Conservation (phyloP, 2,329 filamentous ascomycete species). For the Volutella citrinella region DNA sequence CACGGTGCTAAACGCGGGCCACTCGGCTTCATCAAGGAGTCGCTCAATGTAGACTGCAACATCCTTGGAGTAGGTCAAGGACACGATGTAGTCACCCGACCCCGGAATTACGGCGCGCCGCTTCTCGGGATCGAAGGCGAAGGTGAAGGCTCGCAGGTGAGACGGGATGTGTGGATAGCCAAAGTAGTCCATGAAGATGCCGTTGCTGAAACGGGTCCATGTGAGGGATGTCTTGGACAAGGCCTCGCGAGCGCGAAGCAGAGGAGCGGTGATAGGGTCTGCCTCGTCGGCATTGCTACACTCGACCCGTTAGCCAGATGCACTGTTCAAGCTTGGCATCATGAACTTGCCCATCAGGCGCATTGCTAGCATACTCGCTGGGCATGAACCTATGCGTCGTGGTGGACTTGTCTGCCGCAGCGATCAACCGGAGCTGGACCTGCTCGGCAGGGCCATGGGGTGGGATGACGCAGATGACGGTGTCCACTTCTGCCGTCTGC, state of each 20-base stretch:
- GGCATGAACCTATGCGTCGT: not conserved
- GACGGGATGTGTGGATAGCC: not conserved
- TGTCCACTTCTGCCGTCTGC: not conserved
- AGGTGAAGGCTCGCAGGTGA: not conserved
- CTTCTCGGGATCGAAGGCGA: not conserved
- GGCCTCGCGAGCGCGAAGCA: not conserved
- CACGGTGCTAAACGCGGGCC: not conserved
- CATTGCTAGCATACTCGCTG: not conserved
- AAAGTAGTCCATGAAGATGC: constrained; percentile 1
- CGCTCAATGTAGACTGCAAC: not conserved
- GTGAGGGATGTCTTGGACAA: not conserved
- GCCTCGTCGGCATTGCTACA: no score
- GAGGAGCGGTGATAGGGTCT: not conserved
- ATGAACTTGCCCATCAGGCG: not conserved
- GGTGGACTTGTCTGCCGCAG: not conserved
- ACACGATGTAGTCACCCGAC: not conserved
- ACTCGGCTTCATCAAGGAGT: not conserved
- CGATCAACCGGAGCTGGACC: not conserved
- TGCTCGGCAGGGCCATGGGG: not conserved
- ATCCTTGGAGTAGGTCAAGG: not conserved
- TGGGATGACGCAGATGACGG: not conserved
- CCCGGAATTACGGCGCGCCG: not conserved
- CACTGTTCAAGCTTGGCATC: no score
- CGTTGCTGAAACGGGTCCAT: not conserved
- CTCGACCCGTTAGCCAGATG: no score